phyloP scores from a whole-genome alignment of 805 yeast genomes.

The Candida methanosorbosa region DNA sequence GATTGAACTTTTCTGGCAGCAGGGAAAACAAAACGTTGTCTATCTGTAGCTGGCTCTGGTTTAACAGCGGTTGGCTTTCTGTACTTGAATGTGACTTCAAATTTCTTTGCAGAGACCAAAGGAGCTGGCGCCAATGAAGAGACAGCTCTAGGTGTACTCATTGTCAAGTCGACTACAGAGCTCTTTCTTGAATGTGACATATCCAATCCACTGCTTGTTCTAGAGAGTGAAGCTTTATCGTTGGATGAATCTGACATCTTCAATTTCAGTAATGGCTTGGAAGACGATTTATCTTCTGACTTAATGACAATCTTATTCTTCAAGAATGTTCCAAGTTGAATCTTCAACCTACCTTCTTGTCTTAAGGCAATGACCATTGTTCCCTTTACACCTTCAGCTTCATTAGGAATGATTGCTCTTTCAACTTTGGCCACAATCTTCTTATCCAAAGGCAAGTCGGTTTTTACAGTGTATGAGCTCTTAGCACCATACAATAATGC shows the following conservation, averaged over 20 bases:
- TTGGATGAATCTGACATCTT: slow-evolving; percentile 6
- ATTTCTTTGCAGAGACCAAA: slow-evolving; percentile 4
- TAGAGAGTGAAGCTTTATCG: slow-evolving; percentile 1
- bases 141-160: neutral
- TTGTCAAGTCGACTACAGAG: neutral
- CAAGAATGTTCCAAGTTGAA: slow-evolving; percentile 33
- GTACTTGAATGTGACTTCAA: slow-evolving; percentile 11
- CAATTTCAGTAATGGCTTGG: slow-evolving; percentile 9
- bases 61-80: slow-evolving; percentile 1
- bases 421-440: slow-evolving; percentile 51
- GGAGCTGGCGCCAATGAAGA: neutral
- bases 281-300: neutral
- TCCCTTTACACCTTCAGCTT: slow-evolving; percentile 23
- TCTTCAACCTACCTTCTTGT: slow-evolving; percentile 49
- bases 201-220: neutral
- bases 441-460: slow-evolving; percentile 62
- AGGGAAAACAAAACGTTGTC: neutral
- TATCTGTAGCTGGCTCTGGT: neutral
- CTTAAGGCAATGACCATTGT: slow-evolving; percentile 40
- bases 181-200: neutral
- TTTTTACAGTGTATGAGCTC: slow-evolving; percentile 50
- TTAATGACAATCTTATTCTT: neutral
- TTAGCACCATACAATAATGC: slow-evolving; percentile 56
- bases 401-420: slow-evolving; percentile 3
- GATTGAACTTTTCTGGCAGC: slow-evolving; percentile 10